phyloP scores from a whole-genome alignment of 495 filamentous ascomycete genomes.

The Trichoderma reesei region DNA sequence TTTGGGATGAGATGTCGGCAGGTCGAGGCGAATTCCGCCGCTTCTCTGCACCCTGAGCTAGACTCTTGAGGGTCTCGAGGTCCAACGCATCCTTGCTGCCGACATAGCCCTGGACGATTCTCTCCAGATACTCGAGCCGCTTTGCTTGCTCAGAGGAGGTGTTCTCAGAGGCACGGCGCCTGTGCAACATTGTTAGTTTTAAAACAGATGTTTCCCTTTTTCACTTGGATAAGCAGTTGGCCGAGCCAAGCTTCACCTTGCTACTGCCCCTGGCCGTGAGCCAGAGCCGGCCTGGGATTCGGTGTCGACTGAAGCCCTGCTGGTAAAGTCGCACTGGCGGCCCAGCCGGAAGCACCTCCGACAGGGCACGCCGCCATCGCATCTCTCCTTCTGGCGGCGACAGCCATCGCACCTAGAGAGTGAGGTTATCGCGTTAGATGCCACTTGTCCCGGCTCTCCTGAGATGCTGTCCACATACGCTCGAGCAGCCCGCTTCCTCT shows the following conservation, averaged over 20 bases:
- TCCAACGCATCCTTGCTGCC: slow-evolving; percentile 4
- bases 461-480: not conserved
- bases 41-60: slow-evolving; percentile 2
- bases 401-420: slow-evolving; percentile 10
- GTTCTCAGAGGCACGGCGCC: not conserved
- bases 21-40: not conserved
- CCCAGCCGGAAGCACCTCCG: slow-evolving; percentile 39
- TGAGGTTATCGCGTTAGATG: not conserved
- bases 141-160: not conserved
- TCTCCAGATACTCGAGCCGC: not conserved
- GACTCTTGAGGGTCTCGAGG: not conserved
- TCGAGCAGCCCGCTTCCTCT: slow-evolving; percentile 3
- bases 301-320: slow-evolving; percentile 24
- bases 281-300: slow-evolving; percentile 17
- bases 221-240: not conserved
- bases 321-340: slow-evolving; percentile 40
- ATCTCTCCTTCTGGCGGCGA: slow-evolving; percentile 22
- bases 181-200: not conserved
- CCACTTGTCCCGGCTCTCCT: not conserved
- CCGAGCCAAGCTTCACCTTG: not conserved
- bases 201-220: too few species aligned
- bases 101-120: slow-evolving; percentile 5
- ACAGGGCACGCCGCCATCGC: slow-evolving; percentile 43
- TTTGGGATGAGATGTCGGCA: not conserved
- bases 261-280: not conserved